Percentiles rank a stretch among this genome's conserved stretches.
phyloP scores from a whole-genome alignment of 176 grass and related monocot species.

The Juncus effusus region DNA sequence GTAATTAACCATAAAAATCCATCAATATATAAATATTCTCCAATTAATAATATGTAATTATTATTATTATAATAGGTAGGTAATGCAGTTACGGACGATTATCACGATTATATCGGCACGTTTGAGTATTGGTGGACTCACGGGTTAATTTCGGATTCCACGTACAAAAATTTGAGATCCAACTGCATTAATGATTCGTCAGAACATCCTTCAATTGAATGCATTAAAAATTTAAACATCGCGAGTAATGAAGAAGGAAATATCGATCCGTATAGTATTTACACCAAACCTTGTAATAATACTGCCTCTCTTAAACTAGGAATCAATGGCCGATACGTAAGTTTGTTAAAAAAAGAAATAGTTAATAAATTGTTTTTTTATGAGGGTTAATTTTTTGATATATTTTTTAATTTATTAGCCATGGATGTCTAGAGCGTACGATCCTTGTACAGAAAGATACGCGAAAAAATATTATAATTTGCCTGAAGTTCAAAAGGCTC shows the following conservation, averaged over 20 bases:
- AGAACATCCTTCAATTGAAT: slow-evolving; percentile 75
- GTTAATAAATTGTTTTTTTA: background rate
- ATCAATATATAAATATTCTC: slow-evolving; percentile 2
- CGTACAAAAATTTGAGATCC: slow-evolving; percentile 72
- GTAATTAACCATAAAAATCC: slow-evolving; percentile 34
- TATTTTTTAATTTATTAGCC: slow-evolving; percentile 37
- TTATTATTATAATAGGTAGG: slow-evolving; percentile 53
- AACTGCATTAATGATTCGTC: slow-evolving; percentile 63
- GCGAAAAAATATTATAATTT: slow-evolving; percentile 76
- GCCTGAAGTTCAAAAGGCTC: slow-evolving; percentile 77
- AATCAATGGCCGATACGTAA: slow-evolving; percentile 71
- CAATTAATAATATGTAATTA: slow-evolving; percentile 15
- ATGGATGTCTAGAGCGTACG: slow-evolving; percentile 95
- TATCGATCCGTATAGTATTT: slow-evolving; percentile 88
- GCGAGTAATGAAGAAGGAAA: slow-evolving; percentile 82
- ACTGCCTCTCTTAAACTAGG: slow-evolving; percentile 55
- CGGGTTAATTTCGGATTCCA: slow-evolving; percentile 80
- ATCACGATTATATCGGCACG: slow-evolving; percentile 88
- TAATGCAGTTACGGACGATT: slow-evolving; percentile 91
- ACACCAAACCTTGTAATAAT: slow-evolving; percentile 74
- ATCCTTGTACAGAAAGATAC: slow-evolving; percentile 91
- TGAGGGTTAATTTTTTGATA: slow-evolving; percentile 2
- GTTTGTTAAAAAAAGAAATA: background rate
- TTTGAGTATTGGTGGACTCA: slow-evolving; percentile 99
- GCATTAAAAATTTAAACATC: slow-evolving; percentile 62